A percentile compares a stretch with the other conserved stretches of the same genome.
These are phyloP conservation scores for Yarrowia divulgata DNA, from an alignment of 805 yeast species.

Conservation along the genomic window DNA sequence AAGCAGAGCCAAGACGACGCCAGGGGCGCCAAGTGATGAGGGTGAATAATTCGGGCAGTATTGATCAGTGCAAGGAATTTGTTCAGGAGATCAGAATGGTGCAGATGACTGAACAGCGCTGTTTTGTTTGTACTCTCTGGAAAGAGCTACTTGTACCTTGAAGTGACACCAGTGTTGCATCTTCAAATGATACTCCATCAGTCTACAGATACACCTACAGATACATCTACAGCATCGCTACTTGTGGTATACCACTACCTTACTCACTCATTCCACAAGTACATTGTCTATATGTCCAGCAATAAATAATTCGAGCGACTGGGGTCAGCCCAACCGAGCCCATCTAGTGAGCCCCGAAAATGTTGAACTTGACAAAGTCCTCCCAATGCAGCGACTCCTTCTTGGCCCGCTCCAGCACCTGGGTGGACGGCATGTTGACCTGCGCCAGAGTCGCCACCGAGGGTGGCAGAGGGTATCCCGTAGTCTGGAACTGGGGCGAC, in stretches of 20 bases:
- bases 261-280: no score
- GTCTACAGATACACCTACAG: no score
- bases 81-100: no score
- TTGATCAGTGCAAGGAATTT: no score
- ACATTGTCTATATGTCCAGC: constrained; percentile 1
- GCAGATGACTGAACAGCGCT: no score
- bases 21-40: not conserved
- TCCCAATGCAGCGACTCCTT: constrained; percentile 39
- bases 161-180: no score
- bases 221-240: no score
- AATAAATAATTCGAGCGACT: not conserved
- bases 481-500: constrained; percentile 17
- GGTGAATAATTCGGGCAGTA: not conserved
- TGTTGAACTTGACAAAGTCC: constrained; percentile 38
- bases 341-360: constrained; percentile 25
- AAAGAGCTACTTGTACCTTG: no score
- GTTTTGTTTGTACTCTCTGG: no score
- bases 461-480: constrained; percentile 5
- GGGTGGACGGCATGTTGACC: constrained; percentile 32
- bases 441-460: constrained; percentile 15
- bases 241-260: no score
- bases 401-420: constrained; percentile 30
- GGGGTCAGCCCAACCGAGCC: not conserved
- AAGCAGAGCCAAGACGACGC: not conserved
- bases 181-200: no score